Percentiles rank a stretch among this genome's conserved stretches.
Conservation (phyloP, 192 early-diverging fungal genomes). For the Coemansia aciculifera region DNA sequence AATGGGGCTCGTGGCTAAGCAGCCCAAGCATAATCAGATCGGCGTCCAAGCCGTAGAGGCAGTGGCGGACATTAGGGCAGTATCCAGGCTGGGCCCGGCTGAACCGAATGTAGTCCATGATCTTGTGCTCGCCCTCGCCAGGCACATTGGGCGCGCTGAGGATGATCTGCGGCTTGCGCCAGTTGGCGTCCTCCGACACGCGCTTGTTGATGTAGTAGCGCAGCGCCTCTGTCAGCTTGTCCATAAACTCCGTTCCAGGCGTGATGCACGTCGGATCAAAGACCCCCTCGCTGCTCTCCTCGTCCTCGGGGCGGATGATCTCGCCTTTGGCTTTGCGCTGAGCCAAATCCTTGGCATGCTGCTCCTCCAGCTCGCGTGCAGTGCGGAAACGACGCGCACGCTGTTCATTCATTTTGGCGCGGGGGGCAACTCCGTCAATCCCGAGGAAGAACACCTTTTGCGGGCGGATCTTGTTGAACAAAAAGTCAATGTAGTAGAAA, state of each 20-base stretch:
- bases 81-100: slow-evolving; percentile 79
- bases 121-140: slow-evolving; percentile 99
- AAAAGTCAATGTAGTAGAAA: slow-evolving; percentile 94
- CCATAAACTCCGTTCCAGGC: slow-evolving; percentile 97
- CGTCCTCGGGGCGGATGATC: slow-evolving; percentile 70
- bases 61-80: slow-evolving; percentile 87
- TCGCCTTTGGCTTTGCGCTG: slow-evolving; percentile 64
- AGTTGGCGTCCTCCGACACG: slow-evolving; percentile 84
- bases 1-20: slow-evolving; percentile 95
- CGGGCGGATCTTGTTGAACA: slow-evolving; percentile 91
- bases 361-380: slow-evolving; percentile 75
- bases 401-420: slow-evolving; percentile 99
- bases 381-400: slow-evolving; percentile 94
- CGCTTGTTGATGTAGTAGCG: slow-evolving; percentile 90
- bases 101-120: slow-evolving; percentile 97
- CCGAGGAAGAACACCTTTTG: slow-evolving; percentile 94
- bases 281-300: slow-evolving; percentile 63
- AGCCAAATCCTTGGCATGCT: slow-evolving; percentile 41
- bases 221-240: slow-evolving; percentile 78
- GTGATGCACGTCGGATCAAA: slow-evolving; percentile 99
- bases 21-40: slow-evolving; percentile 97
- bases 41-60: slow-evolving; percentile 96
- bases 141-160: slow-evolving; percentile 93
- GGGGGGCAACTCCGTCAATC: slow-evolving; percentile 93
- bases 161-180: slow-evolving; percentile 88